Conservation (phyloP, 148 eudicot species). For the Cornus florida region DNA sequence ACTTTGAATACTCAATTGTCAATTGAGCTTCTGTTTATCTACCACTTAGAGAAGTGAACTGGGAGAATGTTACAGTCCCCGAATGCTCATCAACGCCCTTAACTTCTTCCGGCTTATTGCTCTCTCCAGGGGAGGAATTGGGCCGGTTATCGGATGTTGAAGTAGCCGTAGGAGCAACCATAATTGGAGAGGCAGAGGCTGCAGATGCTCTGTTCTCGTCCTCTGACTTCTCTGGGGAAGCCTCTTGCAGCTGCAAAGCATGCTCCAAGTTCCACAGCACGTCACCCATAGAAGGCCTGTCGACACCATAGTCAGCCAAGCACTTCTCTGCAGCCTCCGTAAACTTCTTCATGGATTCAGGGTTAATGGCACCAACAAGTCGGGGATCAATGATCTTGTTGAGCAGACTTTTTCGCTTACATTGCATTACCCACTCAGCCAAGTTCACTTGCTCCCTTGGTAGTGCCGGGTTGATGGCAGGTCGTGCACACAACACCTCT, state of each 20-base stretch:
- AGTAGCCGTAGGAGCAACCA: neutral
- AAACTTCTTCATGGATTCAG: constrained; percentile 44
- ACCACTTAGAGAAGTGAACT: constrained; percentile 32
- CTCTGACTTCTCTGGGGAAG: constrained; percentile 24
- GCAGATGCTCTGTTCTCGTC: constrained; percentile 21
- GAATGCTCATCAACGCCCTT: constrained; percentile 29
- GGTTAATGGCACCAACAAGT: constrained; percentile 25
- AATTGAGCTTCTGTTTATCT: constrained; percentile 12
- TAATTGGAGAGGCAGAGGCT: neutral
- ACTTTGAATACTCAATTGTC: neutral
- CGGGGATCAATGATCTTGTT: constrained; percentile 42
- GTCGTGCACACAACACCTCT: constrained; percentile 45
- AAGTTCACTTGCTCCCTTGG: constrained; percentile 54
- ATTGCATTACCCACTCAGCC: constrained; percentile 54
- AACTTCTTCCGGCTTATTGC: constrained; percentile 19
- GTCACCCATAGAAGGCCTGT: constrained; percentile 50
- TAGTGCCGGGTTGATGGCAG: constrained; percentile 37
- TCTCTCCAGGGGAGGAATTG: constrained; percentile 2
- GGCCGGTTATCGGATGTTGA: constrained; percentile 4
- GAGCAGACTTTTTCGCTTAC: constrained; percentile 42
- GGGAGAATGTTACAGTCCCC: constrained; percentile 37
- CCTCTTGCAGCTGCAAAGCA: constrained; percentile 48
- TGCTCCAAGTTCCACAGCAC: constrained; percentile 50
- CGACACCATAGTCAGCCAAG: constrained; percentile 47
- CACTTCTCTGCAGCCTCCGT: constrained; percentile 55